These are phyloP conservation scores for Nicotiana sylvestris DNA, from an alignment of 257 asterid genomes.

Conservation along the genomic window DNA sequence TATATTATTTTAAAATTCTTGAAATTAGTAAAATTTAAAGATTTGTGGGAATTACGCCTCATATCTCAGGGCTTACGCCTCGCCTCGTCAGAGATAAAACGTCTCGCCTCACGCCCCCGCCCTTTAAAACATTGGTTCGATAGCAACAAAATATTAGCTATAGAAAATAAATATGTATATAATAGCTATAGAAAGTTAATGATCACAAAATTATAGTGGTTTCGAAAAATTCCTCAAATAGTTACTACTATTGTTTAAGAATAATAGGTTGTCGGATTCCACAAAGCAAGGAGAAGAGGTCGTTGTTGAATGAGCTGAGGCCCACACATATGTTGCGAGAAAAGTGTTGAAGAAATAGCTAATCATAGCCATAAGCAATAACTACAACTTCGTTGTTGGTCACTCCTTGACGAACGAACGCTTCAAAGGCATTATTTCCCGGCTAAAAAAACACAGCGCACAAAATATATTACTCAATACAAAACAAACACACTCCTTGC, in stretches of 20 bases:
- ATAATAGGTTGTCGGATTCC: not conserved
- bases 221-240: too few relatives aligned
- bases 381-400: not conserved
- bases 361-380: not conserved
- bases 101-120: too few relatives aligned
- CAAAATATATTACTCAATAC: not conserved
- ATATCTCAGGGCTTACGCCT: too few relatives aligned
- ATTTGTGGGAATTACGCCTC: too few relatives aligned
- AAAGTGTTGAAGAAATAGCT: not conserved
- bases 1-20: too few relatives aligned
- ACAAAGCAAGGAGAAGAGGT: not conserved
- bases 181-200: too few relatives aligned
- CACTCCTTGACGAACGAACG: not conserved
- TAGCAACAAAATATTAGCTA: too few relatives aligned
- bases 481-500: not conserved
- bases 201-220: too few relatives aligned
- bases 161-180: too few relatives aligned
- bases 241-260: not conserved
- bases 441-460: not conserved
- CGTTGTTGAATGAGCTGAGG: not conserved
- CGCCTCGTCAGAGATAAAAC: too few relatives aligned
- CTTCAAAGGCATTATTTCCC: conserved; percentile 14
- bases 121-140: too few relatives aligned
- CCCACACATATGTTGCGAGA: conserved; percentile 3
- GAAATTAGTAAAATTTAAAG: too few relatives aligned